Evolutionary conservation across 164 flowering plant species (phyloP).

Genomic region (Umbilicus rupestris): DNA sequence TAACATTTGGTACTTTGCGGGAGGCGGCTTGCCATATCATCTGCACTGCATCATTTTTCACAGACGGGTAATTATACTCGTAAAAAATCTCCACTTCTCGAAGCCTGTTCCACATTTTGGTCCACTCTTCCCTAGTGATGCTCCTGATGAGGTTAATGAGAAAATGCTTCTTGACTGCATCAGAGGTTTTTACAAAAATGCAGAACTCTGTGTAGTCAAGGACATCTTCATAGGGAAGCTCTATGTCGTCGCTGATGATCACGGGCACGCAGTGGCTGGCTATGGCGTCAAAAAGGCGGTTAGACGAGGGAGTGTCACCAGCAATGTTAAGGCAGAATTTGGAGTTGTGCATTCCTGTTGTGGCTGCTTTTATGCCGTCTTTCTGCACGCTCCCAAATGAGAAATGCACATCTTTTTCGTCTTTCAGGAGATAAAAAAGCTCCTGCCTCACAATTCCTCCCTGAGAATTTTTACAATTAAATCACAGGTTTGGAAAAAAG

Average conservation of each 20-base stretch:
- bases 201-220: slow-evolving; percentile 76
- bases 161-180: slow-evolving; percentile 51
- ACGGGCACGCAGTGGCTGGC: slow-evolving; percentile 91
- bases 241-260: slow-evolving; percentile 77
- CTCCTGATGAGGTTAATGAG: slow-evolving; percentile 46
- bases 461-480: slow-evolving; percentile 22
- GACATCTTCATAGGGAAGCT: slow-evolving; percentile 85
- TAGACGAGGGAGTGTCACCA: slow-evolving; percentile 89
- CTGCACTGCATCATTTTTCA: slow-evolving; percentile 63
- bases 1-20: slow-evolving; percentile 42
- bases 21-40: slow-evolving; percentile 86
- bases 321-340: slow-evolving; percentile 90
- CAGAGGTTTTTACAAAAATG: slow-evolving; percentile 59
- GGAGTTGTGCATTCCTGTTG: slow-evolving; percentile 67
- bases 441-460: slow-evolving; percentile 75
- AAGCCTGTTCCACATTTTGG: slow-evolving; percentile 51
- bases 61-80: slow-evolving; percentile 62
- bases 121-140: slow-evolving; percentile 62
- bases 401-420: slow-evolving; percentile 75
- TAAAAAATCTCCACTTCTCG: slow-evolving; percentile 45
- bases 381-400: slow-evolving; percentile 56
- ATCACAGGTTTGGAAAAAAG: background rate
- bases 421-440: slow-evolving; percentile 57
- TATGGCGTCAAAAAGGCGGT: slow-evolving; percentile 81
- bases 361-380: slow-evolving; percentile 45